These are phyloP conservation scores for Epicoccum nigrum DNA, from an alignment of 2,329 filamentous ascomycete species.

Conservation along the genomic window DNA sequence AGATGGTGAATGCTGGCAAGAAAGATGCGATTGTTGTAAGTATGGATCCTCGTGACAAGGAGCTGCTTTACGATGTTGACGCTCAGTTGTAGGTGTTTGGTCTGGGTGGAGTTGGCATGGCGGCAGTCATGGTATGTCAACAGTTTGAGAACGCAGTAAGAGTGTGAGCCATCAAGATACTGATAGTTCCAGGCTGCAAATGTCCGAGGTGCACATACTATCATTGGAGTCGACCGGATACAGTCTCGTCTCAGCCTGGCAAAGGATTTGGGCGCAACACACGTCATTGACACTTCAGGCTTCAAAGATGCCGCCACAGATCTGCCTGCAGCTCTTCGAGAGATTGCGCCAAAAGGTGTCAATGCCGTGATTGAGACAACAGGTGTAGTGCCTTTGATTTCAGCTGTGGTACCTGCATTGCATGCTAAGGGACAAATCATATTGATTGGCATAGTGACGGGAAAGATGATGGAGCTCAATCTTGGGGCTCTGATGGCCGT, in stretches of 20 bases:
- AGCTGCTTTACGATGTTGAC: neutral
- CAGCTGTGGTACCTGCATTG: conserved; percentile 52
- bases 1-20: conserved; percentile 42
- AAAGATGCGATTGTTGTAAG: conserved; percentile 50
- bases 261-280: conserved; percentile 48
- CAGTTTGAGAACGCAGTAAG: neutral
- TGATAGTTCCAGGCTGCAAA: conserved; percentile 50
- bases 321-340: conserved; percentile 46
- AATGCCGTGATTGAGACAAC: conserved; percentile 59
- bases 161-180: no score
- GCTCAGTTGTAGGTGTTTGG: conserved; percentile 40
- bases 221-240: conserved; percentile 49
- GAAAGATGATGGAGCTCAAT: conserved; percentile 51
- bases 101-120: conserved; percentile 55
- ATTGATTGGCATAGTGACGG: conserved; percentile 57
- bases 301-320: conserved; percentile 20
- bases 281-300: conserved; percentile 45
- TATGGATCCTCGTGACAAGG: neutral
- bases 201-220: conserved; percentile 44
- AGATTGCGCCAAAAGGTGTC: conserved; percentile 48
- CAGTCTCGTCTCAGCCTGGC: conserved; percentile 45
- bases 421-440: conserved; percentile 56
- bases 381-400: conserved; percentile 52
- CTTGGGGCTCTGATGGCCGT: conserved; percentile 55
- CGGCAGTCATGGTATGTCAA: conserved; percentile 50